phyloP scores from a whole-genome alignment of 805 yeast species.

The Teunomyces atbi region DNA sequence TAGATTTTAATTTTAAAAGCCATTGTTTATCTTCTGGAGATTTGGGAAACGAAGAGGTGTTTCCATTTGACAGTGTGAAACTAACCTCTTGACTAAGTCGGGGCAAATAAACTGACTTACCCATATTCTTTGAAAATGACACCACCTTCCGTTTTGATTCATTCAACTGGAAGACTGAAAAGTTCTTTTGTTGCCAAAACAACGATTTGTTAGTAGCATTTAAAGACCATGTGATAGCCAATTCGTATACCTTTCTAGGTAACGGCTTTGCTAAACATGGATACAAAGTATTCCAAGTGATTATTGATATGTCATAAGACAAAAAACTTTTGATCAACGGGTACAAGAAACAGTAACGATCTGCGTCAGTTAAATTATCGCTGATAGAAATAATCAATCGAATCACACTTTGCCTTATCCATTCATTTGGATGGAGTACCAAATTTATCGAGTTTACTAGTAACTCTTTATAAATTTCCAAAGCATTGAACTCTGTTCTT shows the following conservation, averaged over 20 bases:
- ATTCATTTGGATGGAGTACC: conserved; percentile 79
- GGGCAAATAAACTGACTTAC: conserved; percentile 34
- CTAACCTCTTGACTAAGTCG: conserved; percentile 11
- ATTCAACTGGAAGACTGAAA: conserved; percentile 15
- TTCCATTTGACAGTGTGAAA: conserved; percentile 12
- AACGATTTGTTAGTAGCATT: conserved; percentile 57
- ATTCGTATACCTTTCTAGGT: conserved; percentile 60
- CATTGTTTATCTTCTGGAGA: conserved; percentile 69
- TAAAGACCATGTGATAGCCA: conserved; percentile 69
- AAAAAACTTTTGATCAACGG: conserved; percentile 78
- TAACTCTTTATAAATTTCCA: conserved; percentile 38
- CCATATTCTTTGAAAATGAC: conserved; percentile 33
- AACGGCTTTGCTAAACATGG: conserved; percentile 69
- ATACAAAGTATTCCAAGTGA: conserved; percentile 63
- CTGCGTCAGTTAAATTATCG: conserved; percentile 66
- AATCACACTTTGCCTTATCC: conserved; percentile 73
- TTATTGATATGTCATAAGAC: conserved; percentile 70
- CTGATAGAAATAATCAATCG: conserved; percentile 62
- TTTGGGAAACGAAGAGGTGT: conserved; percentile 27
- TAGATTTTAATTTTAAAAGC: conserved; percentile 65
- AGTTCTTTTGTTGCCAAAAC: conserved; percentile 67
- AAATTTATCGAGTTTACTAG: conserved; percentile 46
- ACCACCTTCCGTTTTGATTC: conserved; percentile 19
- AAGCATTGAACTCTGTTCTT: conserved; percentile 34
- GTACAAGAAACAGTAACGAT: conserved; percentile 75